Evolutionary conservation across 2,329 filamentous ascomycete genomes (phyloP).

Genomic region (Blastomyces percursus): DNA sequence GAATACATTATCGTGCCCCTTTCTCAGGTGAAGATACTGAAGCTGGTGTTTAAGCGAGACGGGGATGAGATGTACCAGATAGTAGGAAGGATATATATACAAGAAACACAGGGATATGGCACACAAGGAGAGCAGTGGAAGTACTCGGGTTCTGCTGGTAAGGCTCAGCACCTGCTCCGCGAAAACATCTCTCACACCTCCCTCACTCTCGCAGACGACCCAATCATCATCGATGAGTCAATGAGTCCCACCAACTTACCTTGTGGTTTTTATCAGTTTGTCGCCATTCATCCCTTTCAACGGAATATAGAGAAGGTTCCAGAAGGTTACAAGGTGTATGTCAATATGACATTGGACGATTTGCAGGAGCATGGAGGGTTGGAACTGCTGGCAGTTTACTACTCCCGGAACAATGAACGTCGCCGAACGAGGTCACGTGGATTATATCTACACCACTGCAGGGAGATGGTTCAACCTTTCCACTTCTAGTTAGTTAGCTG

Average conservation of each 20-base stretch:
- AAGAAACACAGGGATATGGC: background rate
- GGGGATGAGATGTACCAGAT: background rate
- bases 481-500: background rate
- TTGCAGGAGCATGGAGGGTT: background rate
- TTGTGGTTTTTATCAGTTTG: background rate
- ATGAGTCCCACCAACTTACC: background rate
- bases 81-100: background rate
- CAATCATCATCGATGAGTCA: background rate
- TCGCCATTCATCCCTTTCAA: background rate
- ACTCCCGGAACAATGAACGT: background rate
- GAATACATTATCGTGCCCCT: background rate
- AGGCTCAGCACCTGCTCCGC: background rate
- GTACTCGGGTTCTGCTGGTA: background rate
- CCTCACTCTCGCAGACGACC: background rate
- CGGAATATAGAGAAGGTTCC: background rate
- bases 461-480: background rate
- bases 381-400: background rate
- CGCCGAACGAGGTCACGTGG: background rate
- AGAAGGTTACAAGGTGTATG: background rate
- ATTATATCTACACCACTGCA: background rate
- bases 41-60: background rate
- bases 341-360: background rate
- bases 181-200: background rate
- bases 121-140: background rate
- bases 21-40: background rate